Evolutionary conservation across 257 asterid genomes (phyloP), one percentile per base, ranked within the genome.

Genomic region (Nicotiana tabacum): DNA sequence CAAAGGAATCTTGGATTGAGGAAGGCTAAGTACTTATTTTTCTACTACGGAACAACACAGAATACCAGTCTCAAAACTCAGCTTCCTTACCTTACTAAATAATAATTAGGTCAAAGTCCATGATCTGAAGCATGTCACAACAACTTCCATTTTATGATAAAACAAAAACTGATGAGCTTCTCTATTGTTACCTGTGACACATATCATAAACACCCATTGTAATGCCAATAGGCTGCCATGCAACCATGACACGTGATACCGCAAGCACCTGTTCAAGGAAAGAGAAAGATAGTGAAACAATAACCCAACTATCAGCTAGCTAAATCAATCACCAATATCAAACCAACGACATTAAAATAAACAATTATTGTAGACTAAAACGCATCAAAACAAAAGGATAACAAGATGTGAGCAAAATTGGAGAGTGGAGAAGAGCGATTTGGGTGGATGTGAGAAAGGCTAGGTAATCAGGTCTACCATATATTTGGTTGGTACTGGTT

Each of bases 161-260:
- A 46, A 46, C 33, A 69, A 5, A 57, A 69, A 69, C 10, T 39
- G 10, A 70, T 21, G 78, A 70, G 35, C n/a, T 10, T 69, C 10
- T 21, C 58, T 12, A 21, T 43, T 24, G 24, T 33, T 92, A 96
- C 99, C 99, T 91, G 90, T 92, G 99, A 82, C 98, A 96, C 91
- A 96, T 90, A 82, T 96, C 98, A 84, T 94, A 96, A 18, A 94
- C 98, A 74, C 98, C 99, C 99, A 96, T 96, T 16, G 97, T 85
- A 80, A 96, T 88, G 90, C 99, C 99, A 85, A 96, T 90, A 48
- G 98, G 98, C 84, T 89, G 89, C 98, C 99, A 96, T 9, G 97
- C 90, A 77, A 96, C 99, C 98, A 96, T 92, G 84, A 96, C 91
- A 2, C 98, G 97, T 17, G 98, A 94, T 83, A 92, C 97, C 82